Conservation (phyloP, 2,329 filamentous ascomycete species). For the Colletotrichum scovillei region DNA sequence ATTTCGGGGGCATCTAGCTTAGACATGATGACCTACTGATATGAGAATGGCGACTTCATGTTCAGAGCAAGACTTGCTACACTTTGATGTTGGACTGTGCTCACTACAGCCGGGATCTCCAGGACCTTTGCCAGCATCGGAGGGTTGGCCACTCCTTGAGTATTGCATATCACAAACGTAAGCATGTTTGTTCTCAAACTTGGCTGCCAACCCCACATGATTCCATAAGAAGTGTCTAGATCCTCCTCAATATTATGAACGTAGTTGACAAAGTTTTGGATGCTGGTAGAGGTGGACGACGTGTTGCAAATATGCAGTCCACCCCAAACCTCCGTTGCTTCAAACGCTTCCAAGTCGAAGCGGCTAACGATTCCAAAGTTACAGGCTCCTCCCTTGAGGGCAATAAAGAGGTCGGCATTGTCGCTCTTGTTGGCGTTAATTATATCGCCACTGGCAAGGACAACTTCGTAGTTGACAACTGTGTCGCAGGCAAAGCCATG, state of each 20-base stretch:
- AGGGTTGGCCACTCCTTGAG: background rate
- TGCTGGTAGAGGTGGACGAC: background rate
- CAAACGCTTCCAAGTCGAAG: conserved; percentile 40
- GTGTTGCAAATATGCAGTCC: background rate
- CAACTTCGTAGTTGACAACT: conserved; percentile 48
- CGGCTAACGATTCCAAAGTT: conserved; percentile 55
- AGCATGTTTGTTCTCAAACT: background rate
- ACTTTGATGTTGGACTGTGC: background rate
- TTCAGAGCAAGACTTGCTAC: background rate
- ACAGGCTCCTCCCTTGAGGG: conserved; percentile 40
- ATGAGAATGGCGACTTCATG: background rate
- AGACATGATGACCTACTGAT: background rate
- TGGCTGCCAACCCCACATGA: background rate
- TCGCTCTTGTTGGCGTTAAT: conserved; percentile 49
- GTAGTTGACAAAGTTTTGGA: background rate
- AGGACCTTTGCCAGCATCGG: background rate
- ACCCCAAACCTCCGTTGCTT: background rate
- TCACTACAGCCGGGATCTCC: background rate
- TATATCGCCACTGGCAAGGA: conserved; percentile 53
- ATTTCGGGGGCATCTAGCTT: background rate
- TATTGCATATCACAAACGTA: background rate
- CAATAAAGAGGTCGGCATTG: conserved; percentile 35
- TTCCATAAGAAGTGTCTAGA: background rate
- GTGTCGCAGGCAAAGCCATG: conserved; percentile 42
- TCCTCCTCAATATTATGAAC: background rate